phyloP scores from a whole-genome alignment of 2,329 filamentous ascomycete species.

The Neopestalotiopsis clavispora region DNA sequence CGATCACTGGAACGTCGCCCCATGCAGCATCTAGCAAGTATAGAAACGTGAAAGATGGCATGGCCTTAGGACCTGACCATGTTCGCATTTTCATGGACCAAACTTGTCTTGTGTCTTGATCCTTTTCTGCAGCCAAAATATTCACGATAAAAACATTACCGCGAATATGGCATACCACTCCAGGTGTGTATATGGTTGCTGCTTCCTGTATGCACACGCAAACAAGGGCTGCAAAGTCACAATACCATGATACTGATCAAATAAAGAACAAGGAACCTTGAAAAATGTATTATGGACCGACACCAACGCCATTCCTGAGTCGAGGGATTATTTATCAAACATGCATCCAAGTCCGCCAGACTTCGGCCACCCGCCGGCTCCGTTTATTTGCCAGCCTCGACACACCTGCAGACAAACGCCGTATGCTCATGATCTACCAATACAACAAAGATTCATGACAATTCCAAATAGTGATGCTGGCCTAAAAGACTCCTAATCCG shows the following conservation, averaged over 20 bases:
- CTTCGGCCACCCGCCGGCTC: background rate
- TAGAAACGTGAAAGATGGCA: too few relatives aligned
- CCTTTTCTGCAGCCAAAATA: too few relatives aligned
- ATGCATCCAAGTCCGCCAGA: constrained; percentile 16
- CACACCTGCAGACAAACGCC: constrained; percentile 7
- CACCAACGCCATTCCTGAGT: constrained; percentile 28
- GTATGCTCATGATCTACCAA: background rate
- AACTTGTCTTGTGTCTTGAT: too few relatives aligned
- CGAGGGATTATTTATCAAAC: constrained; percentile 22
- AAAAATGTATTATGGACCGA: constrained; percentile 18
- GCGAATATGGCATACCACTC: too few relatives aligned
- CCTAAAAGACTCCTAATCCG: constrained; percentile 6
- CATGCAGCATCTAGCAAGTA: background rate
- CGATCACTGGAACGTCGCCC: background rate
- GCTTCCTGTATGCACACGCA: too few relatives aligned
- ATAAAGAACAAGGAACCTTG: constrained; percentile 5
- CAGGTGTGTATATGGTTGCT: too few relatives aligned
- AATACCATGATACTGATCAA: background rate
- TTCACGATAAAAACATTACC: too few relatives aligned
- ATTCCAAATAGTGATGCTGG: constrained; percentile 8
- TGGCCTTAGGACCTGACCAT: too few relatives aligned
- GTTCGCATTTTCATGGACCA: too few relatives aligned
- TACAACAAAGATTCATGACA: constrained; percentile 4
- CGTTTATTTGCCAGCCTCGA: background rate
- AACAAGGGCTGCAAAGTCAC: too few relatives aligned